These are phyloP conservation scores for Ustilago trichophora DNA, from an alignment of 1,284 basidiomycete genomes.

Conservation along the genomic window DNA sequence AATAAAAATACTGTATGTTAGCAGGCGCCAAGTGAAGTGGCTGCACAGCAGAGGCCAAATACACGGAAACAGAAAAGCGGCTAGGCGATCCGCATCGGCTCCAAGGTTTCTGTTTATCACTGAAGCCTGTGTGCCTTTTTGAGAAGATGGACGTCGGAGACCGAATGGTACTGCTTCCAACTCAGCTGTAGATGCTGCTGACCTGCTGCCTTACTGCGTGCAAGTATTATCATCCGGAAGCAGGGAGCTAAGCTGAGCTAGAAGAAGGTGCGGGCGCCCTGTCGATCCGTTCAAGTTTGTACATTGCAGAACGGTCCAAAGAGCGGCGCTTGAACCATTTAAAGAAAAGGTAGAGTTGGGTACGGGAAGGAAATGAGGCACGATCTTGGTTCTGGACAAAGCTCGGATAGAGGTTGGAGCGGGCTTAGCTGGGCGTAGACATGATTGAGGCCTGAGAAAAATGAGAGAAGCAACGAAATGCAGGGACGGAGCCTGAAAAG, in stretches of 20 bases:
- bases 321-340: conserved; percentile 1
- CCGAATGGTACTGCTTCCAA: too few relatives aligned
- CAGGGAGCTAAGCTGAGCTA: background rate
- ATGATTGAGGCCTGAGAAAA: conserved; percentile 26
- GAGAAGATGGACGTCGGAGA: too few relatives aligned
- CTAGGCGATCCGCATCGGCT: too few relatives aligned
- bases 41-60: too few relatives aligned
- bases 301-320: background rate
- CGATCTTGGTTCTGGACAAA: background rate
- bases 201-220: too few relatives aligned
- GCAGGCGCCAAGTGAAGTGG: too few relatives aligned
- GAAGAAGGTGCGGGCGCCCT: background rate
- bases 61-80: too few relatives aligned
- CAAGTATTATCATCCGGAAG: conserved; percentile 1
- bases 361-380: background rate
- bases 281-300: background rate
- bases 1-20: too few relatives aligned
- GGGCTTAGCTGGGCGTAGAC: conserved; percentile 14
- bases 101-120: too few relatives aligned
- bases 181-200: too few relatives aligned
- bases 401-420: background rate
- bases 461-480: background rate
- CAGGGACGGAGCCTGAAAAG: background rate
- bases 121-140: too few relatives aligned
- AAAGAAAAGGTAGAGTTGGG: background rate